Evolutionary conservation across 805 yeast genomes (phyloP), one percentile per base, ranked within the genome.

Genomic region (Cyberlindnera bimundalis): DNA sequence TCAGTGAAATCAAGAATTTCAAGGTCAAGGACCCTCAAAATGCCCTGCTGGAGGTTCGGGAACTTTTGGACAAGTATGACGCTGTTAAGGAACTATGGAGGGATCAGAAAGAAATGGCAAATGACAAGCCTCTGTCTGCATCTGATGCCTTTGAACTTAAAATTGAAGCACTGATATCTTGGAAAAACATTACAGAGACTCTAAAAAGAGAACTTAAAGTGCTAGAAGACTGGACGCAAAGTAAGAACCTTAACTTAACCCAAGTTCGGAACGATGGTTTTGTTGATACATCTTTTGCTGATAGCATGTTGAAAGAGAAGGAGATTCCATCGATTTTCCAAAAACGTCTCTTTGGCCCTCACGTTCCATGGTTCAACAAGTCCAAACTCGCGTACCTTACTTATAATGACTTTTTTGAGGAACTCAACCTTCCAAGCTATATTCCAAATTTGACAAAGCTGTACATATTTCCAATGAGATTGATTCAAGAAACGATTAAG

Each of bases 321-420:
- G 89, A 82, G 45, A 78, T 84, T 13, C 81, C 79, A 39, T 73
- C 79, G 16, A 74, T 87, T 6, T 87, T 90, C 61, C 74, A 77
- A 37, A 77, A 75, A 48, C 73, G 93, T 31, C 71, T 89, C 17
- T 78, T 85, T 52, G 65, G 68, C 2, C 81, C 84, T 1, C 67
- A 87, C 24, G 79, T 84, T 3, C 96, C 91, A 4, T 82, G 96
- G 82, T 75, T 88, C 54, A 74, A 77, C 41, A 87, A 89, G 55
- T 82, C 95, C 0, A 84, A 87, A 51, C 73, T 73, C n/a, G 77
- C 91, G 2, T 79, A 79, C 42, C 65, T 84, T 20, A 71, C 74
- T 19, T 79, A 78, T 48, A 78, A 81, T 12, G 75, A 74, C 4
- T 65, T 73, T 29, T 84, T 84, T 58, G 78, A 79, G 27, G 74